Base-by-base conservation (phyloP, 192 early-diverging fungal species). In the Martensiomyces pterosporus region DNA sequence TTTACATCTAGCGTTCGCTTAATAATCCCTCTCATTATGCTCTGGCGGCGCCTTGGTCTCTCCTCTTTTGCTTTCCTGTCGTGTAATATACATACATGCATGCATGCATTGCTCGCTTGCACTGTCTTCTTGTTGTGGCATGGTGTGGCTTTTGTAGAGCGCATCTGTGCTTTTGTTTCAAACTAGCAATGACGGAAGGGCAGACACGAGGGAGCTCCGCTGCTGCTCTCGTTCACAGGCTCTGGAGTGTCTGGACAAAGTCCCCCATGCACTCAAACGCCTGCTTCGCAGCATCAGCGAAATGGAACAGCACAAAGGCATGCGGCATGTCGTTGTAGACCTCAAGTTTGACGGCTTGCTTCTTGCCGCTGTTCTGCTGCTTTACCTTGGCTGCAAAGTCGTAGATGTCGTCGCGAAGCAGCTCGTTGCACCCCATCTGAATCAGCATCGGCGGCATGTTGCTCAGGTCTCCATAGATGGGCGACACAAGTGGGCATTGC, bases 401-500 rank as follows among this genome's bases (percentile, higher is more conserved):
- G 16, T 39, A 27, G 16, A 67, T 59, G 40, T 75, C 71, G 32
- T 75, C 71, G 12, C 39, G 44, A n/a, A 75, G 42, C 26, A 66
- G 43, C 60, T 75, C 71, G 52, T 66, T 47, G 24, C 41, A 22
- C 37, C 71, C 71, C 39, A 59, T 52, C 26, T 67, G 71, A 14
- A 75, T 46, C 1, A 75, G 51, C 58, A 75, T 61, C 36, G 71
- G 64, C 4, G 71, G 71, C 55, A 66, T 32, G 9, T 23, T 55
- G 12, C 24, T 35, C 5, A 65, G 39, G 21, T 65, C 54, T 23
- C 69, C 62, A 26, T 57, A 73, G 8, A 73, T 22, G 0, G 69
- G 69, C 12, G 69, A 73, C 7, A 73, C 55, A 15, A 73, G 46
- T 4, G 69, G 69, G 17, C 69, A 73, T 17, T 44, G 47, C 0